A percentile compares a stretch with the other conserved stretches of the same genome.
Conservation (phyloP, 306 rosid species). For the Citrullus colocynthis region DNA sequence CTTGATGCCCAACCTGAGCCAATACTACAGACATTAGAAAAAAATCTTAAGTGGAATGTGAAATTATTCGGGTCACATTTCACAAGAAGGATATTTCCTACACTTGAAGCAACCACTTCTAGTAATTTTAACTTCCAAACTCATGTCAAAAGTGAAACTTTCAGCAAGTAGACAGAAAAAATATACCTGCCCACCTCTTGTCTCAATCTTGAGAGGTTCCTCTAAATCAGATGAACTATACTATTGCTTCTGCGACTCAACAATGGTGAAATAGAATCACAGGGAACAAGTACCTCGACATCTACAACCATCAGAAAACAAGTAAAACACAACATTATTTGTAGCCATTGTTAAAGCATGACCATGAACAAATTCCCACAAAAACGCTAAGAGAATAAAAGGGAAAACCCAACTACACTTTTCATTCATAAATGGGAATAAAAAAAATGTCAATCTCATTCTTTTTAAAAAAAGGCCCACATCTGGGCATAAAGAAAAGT, state of each 20-base stretch:
- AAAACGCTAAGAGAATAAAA: background rate
- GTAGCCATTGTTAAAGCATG: background rate
- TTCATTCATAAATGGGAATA: background rate
- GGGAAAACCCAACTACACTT: background rate
- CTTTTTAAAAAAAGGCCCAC: background rate
- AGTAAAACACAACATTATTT: background rate
- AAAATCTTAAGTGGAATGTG: background rate
- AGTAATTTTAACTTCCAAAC: background rate
- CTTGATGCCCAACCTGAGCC: background rate
- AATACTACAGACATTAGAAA: background rate
- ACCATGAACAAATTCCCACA: background rate
- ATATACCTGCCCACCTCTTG: constrained; percentile 51
- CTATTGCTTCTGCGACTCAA: constrained; percentile 26
- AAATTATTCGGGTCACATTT: background rate
- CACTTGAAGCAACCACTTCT: background rate
- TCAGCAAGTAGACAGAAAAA: constrained; percentile 6
- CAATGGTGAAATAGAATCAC: constrained; percentile 22
- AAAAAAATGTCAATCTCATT: background rate
- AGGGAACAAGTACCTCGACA: background rate
- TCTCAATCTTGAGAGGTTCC: constrained; percentile 40
- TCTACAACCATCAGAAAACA: constrained; percentile 1
- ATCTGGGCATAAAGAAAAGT: background rate
- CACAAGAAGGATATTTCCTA: background rate
- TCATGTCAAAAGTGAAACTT: background rate
- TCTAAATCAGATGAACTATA: constrained; percentile 22